Evolutionary conservation across 164 flowering plant species (phyloP), one percentile per base, ranked within the genome.

Genomic region (Paratinospora sagittata): DNA sequence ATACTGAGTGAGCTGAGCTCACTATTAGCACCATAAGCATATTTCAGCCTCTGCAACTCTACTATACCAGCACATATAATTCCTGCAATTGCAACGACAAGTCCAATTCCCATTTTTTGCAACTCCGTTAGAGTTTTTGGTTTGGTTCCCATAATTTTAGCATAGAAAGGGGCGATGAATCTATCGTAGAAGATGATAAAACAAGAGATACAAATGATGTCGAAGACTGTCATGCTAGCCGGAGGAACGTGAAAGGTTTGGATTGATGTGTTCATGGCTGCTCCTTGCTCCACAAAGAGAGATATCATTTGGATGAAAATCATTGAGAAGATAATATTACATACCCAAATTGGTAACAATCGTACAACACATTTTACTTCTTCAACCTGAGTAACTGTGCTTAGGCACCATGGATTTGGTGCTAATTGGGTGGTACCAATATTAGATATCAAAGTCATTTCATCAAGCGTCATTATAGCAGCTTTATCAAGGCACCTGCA

Each of bases 221-320:
- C 88, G 33, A 88, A 88, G 26, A 69, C 75, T 0, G 88, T 74
- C 85, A 88, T 84, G 81, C 89, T 83, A 2, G 91, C 87, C 0
- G 89, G 82, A 12, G 89, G 89, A 52, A 88, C 65, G n/a, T 78
- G 81, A 55, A 84, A 84, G 65, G 37, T 58, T 23, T 61, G 36
- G 64, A 84, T 23, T 27, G 14, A 27, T 0, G 78, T 72, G 68
- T 83, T 65, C 87, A 86, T 84, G 58, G 80, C 80, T 0, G 82
- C 86, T 30, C 86, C 89, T 75, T 86, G 87, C 58, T 83, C 85
- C 5, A 84, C 81, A 30, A 86, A 84, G 24, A 84, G 79, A 24
- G 87, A 84, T 5, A 75, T 41, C 87, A 84, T 82, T 66, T 86
- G 87, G 0, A 77, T 74, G 80, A 82, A 82, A 7, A 82, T 77